Evolutionary conservation across 2,329 filamentous ascomycete species (phyloP).

Genomic region (Botryotinia convoluta): DNA sequence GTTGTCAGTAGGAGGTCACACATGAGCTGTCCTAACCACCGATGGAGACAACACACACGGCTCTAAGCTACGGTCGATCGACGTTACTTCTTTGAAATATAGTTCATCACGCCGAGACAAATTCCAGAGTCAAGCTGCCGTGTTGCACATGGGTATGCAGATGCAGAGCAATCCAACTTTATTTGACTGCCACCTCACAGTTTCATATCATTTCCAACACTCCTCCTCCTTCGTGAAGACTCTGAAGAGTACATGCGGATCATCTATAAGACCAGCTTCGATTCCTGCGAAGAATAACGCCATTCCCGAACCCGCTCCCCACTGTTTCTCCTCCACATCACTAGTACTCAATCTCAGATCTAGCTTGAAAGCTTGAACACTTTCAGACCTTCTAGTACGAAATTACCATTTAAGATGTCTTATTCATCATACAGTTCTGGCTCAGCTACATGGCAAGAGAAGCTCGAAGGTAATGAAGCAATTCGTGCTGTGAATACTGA

Average conservation of each 20-base stretch:
- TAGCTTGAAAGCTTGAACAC: slow-evolving; percentile 20
- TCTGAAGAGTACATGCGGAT: slow-evolving; percentile 19
- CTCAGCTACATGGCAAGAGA: slow-evolving; percentile 40
- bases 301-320: slow-evolving; percentile 32
- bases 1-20: slow-evolving; percentile 33
- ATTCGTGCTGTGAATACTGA: slow-evolving; percentile 19
- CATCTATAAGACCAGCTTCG: slow-evolving; percentile 37
- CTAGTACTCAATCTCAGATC: slow-evolving; percentile 26
- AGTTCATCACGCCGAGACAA: slow-evolving; percentile 39
- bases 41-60: slow-evolving; percentile 38
- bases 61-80: slow-evolving; percentile 36
- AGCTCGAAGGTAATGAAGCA: slow-evolving; percentile 40
- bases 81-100: slow-evolving; percentile 36
- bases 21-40: slow-evolving; percentile 35
- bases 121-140: slow-evolving; percentile 35
- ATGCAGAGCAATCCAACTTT: slow-evolving; percentile 31
- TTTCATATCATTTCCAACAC: slow-evolving; percentile 26
- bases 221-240: slow-evolving; percentile 20
- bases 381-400: slow-evolving; percentile 20
- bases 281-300: slow-evolving; percentile 38
- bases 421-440: slow-evolving; percentile 33
- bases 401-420: slow-evolving; percentile 31
- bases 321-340: slow-evolving; percentile 32
- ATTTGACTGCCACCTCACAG: slow-evolving; percentile 37
- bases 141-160: slow-evolving; percentile 38